These are phyloP conservation scores for Trichodelitschia bisporula DNA, from an alignment of 495 filamentous ascomycete species.

Conservation along the genomic window DNA sequence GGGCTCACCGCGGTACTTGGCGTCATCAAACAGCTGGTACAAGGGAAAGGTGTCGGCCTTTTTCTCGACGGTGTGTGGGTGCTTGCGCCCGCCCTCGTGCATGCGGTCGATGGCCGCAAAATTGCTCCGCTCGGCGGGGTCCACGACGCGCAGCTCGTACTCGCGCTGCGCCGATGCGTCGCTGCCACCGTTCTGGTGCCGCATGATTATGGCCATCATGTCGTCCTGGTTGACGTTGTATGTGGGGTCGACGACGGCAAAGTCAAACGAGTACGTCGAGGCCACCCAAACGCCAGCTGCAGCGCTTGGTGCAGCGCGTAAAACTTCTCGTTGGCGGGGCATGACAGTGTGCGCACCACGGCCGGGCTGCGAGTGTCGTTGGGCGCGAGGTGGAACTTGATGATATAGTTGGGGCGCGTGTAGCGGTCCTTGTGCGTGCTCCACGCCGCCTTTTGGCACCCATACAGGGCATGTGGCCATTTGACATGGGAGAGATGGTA, in stretches of 20 bases:
- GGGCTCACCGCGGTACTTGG: not conserved
- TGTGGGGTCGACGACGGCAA: not conserved
- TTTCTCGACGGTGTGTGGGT: not conserved
- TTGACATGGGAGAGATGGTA: too few species aligned
- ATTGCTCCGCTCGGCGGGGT: too few species aligned
- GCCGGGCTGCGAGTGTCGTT: constrained; percentile 9
- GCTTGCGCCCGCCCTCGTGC: not conserved
- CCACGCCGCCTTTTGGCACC: too few species aligned
- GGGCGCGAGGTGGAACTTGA: constrained; percentile 5
- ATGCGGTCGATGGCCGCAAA: not conserved
- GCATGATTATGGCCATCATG: not conserved
- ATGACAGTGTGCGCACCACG: constrained; percentile 15
- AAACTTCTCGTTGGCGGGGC: constrained; percentile 13
- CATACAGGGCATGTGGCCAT: too few species aligned
- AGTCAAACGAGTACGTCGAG: constrained; percentile 6
- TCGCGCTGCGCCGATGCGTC: not conserved
- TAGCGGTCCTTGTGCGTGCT: too few species aligned
- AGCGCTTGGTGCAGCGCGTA: constrained; percentile 13
- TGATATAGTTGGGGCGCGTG: not conserved
- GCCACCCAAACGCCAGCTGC: constrained; percentile 15
- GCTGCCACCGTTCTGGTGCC: not conserved
- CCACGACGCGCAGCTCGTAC: too few species aligned
- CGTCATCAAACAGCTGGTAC: not conserved
- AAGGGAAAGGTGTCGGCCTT: not conserved
- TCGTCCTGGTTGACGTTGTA: not conserved